Base-by-base conservation (phyloP, 2,329 filamentous ascomycete genomes). In the Cladophialophora exuberans region DNA sequence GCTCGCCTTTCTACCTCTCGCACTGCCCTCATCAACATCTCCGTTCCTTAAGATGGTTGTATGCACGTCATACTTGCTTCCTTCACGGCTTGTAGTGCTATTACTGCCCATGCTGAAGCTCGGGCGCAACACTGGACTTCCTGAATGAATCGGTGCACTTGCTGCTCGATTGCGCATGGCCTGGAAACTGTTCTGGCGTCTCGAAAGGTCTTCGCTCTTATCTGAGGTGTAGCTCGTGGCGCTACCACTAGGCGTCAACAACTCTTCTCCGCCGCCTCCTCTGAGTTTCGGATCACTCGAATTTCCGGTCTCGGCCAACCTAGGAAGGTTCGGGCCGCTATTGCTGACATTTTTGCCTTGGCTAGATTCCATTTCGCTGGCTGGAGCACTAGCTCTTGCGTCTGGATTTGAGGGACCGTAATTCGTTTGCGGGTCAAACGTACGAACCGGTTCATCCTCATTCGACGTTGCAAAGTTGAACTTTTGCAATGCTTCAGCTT, bases 381-480 rank as follows among this genome's bases (percentile, higher is more conserved):
- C 51, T 17, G 60, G 62, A 13, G 53, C 57, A 42, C 60, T 60
- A 20, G 59, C 60, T 52, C 59, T 52, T 10, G 47, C 41, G 41
- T 38, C 49, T 7, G 51, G 44, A 41, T 62, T 38, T 3, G 52
- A 36, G 6, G 52, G 30, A 25, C 47, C 25, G 49, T 63, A 57
- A 9, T 56, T 28, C 38, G 46, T 43, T 39, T 57, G 30, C 18
- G 60, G 56, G 52, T 61, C 54, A 45, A 56, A 64, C 4, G 58
- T 59, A 36, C 60, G 53, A 5, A 61, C 60, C 6, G 62, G 59
- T 41, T 64, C 60, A 23, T 57, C 53, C 17, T 50, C 28, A 3
- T 59, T 55, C 7, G 60, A 64, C 3, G 62, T 62, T 9, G 60
- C 56, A 49, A 64, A 63, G 25, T 56, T 59, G 55, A 64, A 64